Conservation (phyloP, 164 flowering plant species). For the Warburgia ugandensis region DNA sequence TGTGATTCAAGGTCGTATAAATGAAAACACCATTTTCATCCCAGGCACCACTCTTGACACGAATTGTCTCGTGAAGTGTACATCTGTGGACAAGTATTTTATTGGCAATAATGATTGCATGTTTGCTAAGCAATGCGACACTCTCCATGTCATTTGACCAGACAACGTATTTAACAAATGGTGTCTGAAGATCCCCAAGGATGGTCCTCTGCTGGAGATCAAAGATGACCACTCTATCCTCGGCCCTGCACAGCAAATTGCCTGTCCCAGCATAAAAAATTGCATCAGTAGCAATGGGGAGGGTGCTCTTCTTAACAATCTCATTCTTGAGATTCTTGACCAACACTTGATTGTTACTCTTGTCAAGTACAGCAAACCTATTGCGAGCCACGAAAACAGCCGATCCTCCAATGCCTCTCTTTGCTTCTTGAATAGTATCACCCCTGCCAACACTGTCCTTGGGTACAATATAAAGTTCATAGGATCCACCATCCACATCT, state of each 20-base stretch:
- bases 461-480: constrained; percentile 74
- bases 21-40: constrained; percentile 88
- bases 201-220: constrained; percentile 81
- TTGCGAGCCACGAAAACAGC: constrained; percentile 83
- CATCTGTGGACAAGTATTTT: constrained; percentile 81
- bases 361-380: constrained; percentile 87
- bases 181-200: constrained; percentile 83
- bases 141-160: constrained; percentile 97
- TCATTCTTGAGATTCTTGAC: constrained; percentile 83
- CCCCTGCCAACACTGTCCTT: constrained; percentile 64
- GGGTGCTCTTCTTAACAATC: constrained; percentile 54
- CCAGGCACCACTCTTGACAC: constrained; percentile 92
- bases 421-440: constrained; percentile 64
- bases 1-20: constrained; percentile 79
- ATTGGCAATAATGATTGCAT: constrained; percentile 74
- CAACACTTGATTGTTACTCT: constrained; percentile 66
- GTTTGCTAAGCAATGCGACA: constrained; percentile 89
- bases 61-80: constrained; percentile 90
- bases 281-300: constrained; percentile 69
- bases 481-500: constrained; percentile 86
- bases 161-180: constrained; percentile 70
- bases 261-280: constrained; percentile 92
- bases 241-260: constrained; percentile 72
- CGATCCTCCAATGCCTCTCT: constrained; percentile 71
- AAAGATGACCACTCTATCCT: constrained; percentile 77